Evolutionary conservation across 352 stramenopile species (phyloP).

Genomic region (Thraustotheca clavata): DNA sequence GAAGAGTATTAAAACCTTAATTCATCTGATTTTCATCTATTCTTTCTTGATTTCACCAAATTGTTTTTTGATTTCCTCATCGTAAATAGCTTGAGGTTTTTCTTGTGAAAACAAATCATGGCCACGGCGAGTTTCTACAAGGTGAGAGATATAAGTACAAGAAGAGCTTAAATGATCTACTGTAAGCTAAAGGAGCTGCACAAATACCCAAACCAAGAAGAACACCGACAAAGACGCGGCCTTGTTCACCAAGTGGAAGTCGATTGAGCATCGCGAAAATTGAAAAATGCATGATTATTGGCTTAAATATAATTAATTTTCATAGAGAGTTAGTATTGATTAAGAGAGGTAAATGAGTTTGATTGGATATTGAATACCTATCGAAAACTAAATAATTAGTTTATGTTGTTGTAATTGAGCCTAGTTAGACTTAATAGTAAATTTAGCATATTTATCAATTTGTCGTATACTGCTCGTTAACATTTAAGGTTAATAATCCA

Average conservation of each 20-base stretch:
- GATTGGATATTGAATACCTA: no score
- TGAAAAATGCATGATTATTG: neutral
- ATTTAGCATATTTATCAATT: no score
- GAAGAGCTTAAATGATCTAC: conserved; percentile 25
- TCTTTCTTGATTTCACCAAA: conserved; percentile 17
- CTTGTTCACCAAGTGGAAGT: neutral
- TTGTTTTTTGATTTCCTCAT: conserved; percentile 50
- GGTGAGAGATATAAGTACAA: conserved; percentile 14
- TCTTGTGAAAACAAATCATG: conserved; percentile 83
- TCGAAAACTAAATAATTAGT: no score
- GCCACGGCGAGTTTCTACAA: conserved; percentile 59
- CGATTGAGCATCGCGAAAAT: neutral
- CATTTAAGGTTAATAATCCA: neutral
- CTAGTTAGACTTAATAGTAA: no score
- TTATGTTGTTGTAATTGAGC: no score
- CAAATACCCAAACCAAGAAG: conserved; percentile 62
- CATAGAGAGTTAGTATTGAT: no score
- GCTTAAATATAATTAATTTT: neutral
- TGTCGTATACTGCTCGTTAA: no score
- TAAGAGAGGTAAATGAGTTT: no score
- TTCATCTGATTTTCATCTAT: no score
- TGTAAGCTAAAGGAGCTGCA: conserved; percentile 52
- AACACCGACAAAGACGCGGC: conserved; percentile 63
- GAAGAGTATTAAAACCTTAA: neutral
- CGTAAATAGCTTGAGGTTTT: conserved; percentile 67